A percentile compares a stretch with the other conserved stretches of the same genome.
phyloP scores from a whole-genome alignment of 306 rosid species.

The Casuarina glauca region DNA sequence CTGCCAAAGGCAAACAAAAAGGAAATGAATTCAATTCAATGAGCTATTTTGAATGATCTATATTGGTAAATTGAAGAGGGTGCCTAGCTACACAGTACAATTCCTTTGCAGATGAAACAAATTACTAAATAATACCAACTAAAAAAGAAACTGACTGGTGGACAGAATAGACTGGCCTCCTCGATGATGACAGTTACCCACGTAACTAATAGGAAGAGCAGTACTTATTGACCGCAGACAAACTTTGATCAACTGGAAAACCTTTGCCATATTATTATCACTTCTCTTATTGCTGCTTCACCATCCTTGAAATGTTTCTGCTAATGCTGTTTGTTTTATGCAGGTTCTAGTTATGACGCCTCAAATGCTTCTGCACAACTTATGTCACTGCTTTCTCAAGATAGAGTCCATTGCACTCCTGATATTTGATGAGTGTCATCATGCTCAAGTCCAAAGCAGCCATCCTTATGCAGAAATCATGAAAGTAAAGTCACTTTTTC shows the following conservation, averaged over 20 bases:
- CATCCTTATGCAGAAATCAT: constrained; percentile 90
- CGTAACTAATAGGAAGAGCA: no score
- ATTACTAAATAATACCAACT: no score
- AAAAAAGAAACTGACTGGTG: no score
- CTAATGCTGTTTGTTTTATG: constrained; percentile 27
- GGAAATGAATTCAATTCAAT: no score
- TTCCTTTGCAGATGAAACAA: no score
- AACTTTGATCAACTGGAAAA: no score
- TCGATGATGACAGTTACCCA: no score
- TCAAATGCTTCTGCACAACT: constrained; percentile 56
- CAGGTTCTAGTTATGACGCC: constrained; percentile 99
- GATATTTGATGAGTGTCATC: constrained; percentile 98
- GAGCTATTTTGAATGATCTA: no score
- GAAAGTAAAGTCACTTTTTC: constrained; percentile 60
- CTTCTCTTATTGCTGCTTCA: constrained; percentile 10
- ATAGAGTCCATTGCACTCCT: constrained; percentile 82
- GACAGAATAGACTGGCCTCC: no score
- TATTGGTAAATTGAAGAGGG: no score
- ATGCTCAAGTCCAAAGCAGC: constrained; percentile 84
- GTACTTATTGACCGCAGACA: no score
- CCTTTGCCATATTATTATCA: background rate
- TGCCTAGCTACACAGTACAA: no score
- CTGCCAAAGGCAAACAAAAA: background rate
- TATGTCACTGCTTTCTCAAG: constrained; percentile 73
- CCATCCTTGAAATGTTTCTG: constrained; percentile 9